Base-by-base conservation (phyloP, 257 asterid genomes). In the Nicotiana undulata region DNA sequence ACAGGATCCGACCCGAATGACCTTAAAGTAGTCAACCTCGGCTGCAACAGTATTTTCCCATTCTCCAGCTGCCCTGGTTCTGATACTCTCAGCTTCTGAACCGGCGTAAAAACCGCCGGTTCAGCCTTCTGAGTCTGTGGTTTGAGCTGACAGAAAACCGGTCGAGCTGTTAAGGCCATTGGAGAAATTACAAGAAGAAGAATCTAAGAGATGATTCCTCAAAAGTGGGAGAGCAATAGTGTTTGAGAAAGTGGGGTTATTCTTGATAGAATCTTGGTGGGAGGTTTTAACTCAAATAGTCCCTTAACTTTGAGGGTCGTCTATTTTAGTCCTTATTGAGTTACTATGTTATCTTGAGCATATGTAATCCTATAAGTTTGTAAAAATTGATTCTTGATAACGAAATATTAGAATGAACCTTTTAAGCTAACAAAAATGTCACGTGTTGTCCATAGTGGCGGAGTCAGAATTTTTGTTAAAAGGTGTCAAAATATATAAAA, bases 21-120 rank as follows among this genome's bases (percentile, higher is more conserved):
- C 32, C 98, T 88, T 16, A 94, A 92, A 12, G 93, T 93, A 55
- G 95, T 89, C 9, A 94, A 88, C 82, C 98, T 89, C 6, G 98
- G 98, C 84, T 94, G 98, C 88, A 93, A 83, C 85, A 94, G 88
- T 44, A 93, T 90, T 86, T 90, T 94, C 49, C 89, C 87, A 64
- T 64, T 81, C 24, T 70, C 83, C 12, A 40, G 49, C 49, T 49
- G 82, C 18, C 86, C 76, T 26, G 44, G 20, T 72, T 87, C 92
- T 20, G 84, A 60, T 80, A 80, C 79, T 53, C 82, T 89, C 81
- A 70, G 32, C 86, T 83, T 89, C 84, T 86, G 90, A 74, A 80
- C 79, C 81, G 82, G 88, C 64, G 79, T 79, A 20, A 59, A 49
- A 68, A 79, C 70, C 70, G 79, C 81, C 52, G 86, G 86, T 16